Conservation (phyloP, 1,139 yeast species). For the Candida sp. region DNA sequence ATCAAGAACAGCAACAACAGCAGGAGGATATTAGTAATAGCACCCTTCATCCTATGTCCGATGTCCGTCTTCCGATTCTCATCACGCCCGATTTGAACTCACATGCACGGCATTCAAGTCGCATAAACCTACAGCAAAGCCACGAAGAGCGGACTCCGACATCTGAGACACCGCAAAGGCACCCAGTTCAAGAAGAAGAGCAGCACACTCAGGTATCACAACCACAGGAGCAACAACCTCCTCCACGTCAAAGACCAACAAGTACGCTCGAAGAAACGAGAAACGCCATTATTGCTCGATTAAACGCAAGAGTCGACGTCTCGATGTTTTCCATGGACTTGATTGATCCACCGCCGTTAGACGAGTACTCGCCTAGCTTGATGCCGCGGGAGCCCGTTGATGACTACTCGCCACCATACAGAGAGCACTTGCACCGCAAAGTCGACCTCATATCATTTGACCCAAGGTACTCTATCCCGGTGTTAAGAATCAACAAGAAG, state of each 20-base stretch:
- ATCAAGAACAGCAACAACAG: not conserved
- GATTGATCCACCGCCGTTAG: conserved; percentile 21
- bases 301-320: conserved; percentile 10
- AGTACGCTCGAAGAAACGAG: conserved; percentile 11
- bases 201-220: not conserved
- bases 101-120: not conserved
- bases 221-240: not conserved
- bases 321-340: conserved; percentile 4
- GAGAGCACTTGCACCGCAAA: conserved; percentile 36
- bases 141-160: not conserved
- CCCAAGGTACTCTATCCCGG: conserved; percentile 40
- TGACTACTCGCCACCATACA: conserved; percentile 43
- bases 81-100: not conserved
- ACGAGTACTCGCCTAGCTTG: conserved; percentile 18
- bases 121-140: not conserved
- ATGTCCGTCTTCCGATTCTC: not conserved
- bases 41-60: not conserved
- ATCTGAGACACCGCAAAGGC: not conserved
- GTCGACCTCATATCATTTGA: conserved; percentile 46
- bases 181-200: not conserved
- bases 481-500: conserved; percentile 38
- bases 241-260: not conserved
- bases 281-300: conserved; percentile 14
- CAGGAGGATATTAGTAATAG: not conserved
- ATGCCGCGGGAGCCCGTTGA: not conserved